These are phyloP conservation scores for Trypanosoma melophagium DNA, from an alignment of 208 protist genomes.

Conservation along the genomic window DNA sequence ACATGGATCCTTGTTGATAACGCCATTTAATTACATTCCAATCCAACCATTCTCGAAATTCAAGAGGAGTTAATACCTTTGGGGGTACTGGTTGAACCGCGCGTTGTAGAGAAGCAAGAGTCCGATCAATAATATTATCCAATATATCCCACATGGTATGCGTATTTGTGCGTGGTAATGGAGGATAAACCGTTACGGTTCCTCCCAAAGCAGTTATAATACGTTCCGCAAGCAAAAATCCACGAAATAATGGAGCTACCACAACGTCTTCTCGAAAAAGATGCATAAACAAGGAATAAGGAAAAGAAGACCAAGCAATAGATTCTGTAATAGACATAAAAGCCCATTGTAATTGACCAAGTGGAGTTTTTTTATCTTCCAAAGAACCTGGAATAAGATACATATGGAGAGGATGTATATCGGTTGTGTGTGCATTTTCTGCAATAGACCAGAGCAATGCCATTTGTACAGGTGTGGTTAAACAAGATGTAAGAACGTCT, in stretches of 20 bases:
- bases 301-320: constrained; percentile 97
- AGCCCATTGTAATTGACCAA: constrained; percentile 99
- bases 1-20: constrained; percentile 42
- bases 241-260: constrained; percentile 96
- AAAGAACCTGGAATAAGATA: constrained; percentile 72
- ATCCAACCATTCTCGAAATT: constrained; percentile 84
- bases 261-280: constrained; percentile 95
- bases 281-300: constrained; percentile 68
- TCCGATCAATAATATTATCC: constrained; percentile 77
- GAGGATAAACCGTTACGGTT: constrained; percentile 92
- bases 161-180: constrained; percentile 83
- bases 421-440: constrained; percentile 42
- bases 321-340: constrained; percentile 98
- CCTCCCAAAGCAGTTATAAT: constrained; percentile 93
- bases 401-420: constrained; percentile 74
- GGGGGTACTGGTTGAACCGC: constrained; percentile 60
- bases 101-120: constrained; percentile 55
- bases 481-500: constrained; percentile 98
- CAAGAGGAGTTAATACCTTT: constrained; percentile 46
- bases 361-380: constrained; percentile 91
- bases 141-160: constrained; percentile 93
- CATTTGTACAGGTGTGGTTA: constrained; percentile 97
- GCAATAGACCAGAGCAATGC: constrained; percentile 94
- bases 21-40: constrained; percentile 65
- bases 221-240: constrained; percentile 97